These are phyloP conservation scores for Heliocybe sulcata DNA, from an alignment of 1,284 basidiomycete species.

Conservation along the genomic window DNA sequence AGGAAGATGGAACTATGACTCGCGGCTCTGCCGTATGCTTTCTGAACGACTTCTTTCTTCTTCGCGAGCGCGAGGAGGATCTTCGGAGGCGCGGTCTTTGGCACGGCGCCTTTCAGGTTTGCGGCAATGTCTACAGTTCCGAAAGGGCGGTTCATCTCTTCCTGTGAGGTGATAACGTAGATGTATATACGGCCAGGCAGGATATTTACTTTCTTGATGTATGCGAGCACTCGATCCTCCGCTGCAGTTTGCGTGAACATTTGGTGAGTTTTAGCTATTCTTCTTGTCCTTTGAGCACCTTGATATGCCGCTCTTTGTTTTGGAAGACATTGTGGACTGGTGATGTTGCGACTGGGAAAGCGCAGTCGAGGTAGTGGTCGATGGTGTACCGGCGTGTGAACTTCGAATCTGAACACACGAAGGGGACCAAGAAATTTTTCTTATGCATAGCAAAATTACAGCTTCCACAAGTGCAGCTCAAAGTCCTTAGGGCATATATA, in stretches of 20 bases:
- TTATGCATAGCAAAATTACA: too few species aligned
- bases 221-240: conserved; percentile 66
- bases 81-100: conserved; percentile 78
- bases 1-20: too few species aligned
- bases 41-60: conserved; percentile 68
- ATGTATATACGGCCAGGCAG: too few species aligned
- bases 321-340: neutral
- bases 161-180: too few species aligned
- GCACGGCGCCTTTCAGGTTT: conserved; percentile 80
- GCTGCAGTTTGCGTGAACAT: conserved; percentile 28
- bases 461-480: too few species aligned
- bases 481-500: too few species aligned
- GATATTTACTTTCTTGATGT: conserved; percentile 58
- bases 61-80: conserved; percentile 73
- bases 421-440: too few species aligned
- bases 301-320: conserved; percentile 9
- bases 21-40: conserved; percentile 71
- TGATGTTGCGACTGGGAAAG: too few species aligned
- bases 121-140: conserved; percentile 83
- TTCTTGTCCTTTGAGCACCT: conserved; percentile 18
- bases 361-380: too few species aligned
- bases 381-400: too few species aligned
- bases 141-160: conserved; percentile 68
- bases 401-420: too few species aligned
- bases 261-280: neutral